Conservation (phyloP, 495 filamentous ascomycete genomes). For the Penicillium canariense region DNA sequence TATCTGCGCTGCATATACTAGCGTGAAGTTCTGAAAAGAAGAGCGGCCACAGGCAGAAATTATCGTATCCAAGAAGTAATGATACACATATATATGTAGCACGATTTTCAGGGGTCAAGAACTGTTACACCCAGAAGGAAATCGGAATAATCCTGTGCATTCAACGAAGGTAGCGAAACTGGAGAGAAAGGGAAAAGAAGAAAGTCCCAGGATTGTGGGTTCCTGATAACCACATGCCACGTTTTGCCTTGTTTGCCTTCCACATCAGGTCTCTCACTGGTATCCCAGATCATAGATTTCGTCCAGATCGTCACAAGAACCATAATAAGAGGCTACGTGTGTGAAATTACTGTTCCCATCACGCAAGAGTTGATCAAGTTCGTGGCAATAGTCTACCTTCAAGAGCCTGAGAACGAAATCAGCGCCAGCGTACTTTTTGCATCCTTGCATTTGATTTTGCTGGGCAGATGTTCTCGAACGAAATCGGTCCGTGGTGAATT, state of each 20-base stretch:
- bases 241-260: no score
- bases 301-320: neutral
- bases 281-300: no score
- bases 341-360: neutral
- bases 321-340: neutral
- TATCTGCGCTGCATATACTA: no score
- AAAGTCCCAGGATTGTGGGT: neutral
- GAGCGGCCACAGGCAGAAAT: no score
- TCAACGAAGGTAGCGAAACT: neutral
- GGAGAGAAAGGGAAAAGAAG: neutral
- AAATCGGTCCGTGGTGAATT: no score
- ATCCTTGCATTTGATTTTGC: neutral
- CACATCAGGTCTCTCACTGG: neutral
- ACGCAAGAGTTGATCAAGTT: neutral
- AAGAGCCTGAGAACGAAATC: neutral
- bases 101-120: no score
- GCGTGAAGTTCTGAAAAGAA: no score
- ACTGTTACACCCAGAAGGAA: no score
- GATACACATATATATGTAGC: no score
- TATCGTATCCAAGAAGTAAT: no score
- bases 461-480: neutral
- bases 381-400: neutral
- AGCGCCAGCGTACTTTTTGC: neutral
- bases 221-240: no score
- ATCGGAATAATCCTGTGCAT: no score